Evolutionary conservation across 352 stramenopile genomes (phyloP), one percentile per base, ranked within the genome.

Genomic region (Pythium myriotylum): DNA sequence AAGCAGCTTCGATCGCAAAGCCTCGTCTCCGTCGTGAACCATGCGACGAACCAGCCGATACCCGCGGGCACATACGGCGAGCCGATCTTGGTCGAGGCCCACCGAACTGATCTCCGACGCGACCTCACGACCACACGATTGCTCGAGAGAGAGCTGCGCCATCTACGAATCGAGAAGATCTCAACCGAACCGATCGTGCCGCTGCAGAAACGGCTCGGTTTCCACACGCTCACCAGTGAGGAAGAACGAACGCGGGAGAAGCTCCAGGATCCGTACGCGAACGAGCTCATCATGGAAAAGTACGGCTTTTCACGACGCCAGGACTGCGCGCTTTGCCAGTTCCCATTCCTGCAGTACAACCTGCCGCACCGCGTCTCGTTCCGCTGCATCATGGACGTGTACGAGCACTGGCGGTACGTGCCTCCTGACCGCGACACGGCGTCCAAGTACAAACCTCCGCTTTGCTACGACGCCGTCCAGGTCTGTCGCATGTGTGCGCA

Each of bases 401-500:
- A 92, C 39, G 68, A 73, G 6, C 54, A 72, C 48, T 92, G 83
- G 83, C 45, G 67, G 7, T 90, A 85, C 59, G 59, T 64, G 3
- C 73, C 83, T 10, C 77, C 73, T 16, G 76, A 90, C 51, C 64
- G 68, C 1, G 66, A 70, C 20, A 49, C 70, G 9, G 68, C 69
- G 9, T 65, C 76, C 62, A 85, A 84, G 17, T 92, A 88, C 73
- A 69, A 69, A 4, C 53, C 83, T 2, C 83, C 83, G 16, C 59
- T 86, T 22, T 90, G 83, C 62, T 92, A 92, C 57, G 80, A 92
- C 57, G 73, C 79, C 12, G 83, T 90, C 23, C 74, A 74, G 17
- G 76, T 90, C 26, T 92, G 83, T 27, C 80, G 80, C n/a, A 76
- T 92, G 69, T 92, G 83, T 59, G 83, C 77, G 2, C 81, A 85